A percentile compares a stretch with the other conserved stretches of the same genome.
Evolutionary conservation across 2,329 filamentous ascomycete species (phyloP).

Genomic region (Zymoseptoria tritici): DNA sequence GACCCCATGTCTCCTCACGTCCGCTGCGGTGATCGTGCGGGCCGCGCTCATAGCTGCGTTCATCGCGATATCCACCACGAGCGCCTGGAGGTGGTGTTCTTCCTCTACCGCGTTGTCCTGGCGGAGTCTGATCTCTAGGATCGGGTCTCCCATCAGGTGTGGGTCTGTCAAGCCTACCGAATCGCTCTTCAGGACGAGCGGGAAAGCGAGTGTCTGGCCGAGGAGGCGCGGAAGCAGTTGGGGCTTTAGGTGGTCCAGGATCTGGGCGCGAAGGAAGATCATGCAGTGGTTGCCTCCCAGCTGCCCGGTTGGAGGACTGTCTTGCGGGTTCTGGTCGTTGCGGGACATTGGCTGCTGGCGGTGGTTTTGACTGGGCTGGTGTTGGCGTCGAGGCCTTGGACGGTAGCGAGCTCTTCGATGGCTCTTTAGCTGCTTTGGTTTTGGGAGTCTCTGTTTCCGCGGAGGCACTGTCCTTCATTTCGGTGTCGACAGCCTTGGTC

Average conservation of each 20-base stretch:
- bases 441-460: slow-evolving; percentile 3
- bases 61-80: slow-evolving; percentile 14
- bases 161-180: slow-evolving; percentile 40
- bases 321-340: slow-evolving; percentile 29
- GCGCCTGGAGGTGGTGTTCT: slow-evolving; percentile 28
- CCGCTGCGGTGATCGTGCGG: slow-evolving; percentile 7
- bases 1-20: slow-evolving; percentile 12
- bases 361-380: slow-evolving; percentile 12
- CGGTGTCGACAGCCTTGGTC: slow-evolving; percentile 17
- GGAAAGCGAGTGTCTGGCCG: slow-evolving; percentile 21
- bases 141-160: slow-evolving; percentile 26
- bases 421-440: neutral
- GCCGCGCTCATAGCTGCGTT: slow-evolving; percentile 10
- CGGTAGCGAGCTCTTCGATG: slow-evolving; percentile 5
- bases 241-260: slow-evolving; percentile 6
- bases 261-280: slow-evolving; percentile 39
- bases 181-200: slow-evolving; percentile 30
- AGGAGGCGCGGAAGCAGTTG: slow-evolving; percentile 1
- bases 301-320: slow-evolving; percentile 22
- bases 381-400: slow-evolving; percentile 20
- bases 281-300: slow-evolving; percentile 28
- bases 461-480: slow-evolving; percentile 19
- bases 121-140: slow-evolving; percentile 36
- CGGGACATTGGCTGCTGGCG: slow-evolving; percentile 16
- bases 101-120: slow-evolving; percentile 26